phyloP scores from a whole-genome alignment of 768 basidiomycete genomes.

The Mrakia hoshinonis region DNA sequence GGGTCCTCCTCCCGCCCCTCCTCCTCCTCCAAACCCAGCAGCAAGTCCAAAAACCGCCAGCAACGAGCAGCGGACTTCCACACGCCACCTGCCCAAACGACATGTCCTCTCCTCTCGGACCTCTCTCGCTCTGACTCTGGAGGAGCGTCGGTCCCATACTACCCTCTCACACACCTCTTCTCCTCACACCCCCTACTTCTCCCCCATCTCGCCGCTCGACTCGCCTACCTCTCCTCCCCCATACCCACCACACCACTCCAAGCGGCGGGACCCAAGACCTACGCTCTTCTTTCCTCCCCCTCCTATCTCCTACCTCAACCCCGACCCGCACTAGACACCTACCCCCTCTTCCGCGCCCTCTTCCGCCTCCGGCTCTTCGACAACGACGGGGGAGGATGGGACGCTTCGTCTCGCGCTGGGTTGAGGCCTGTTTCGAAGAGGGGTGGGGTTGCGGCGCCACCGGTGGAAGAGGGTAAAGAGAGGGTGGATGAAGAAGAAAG shows the following conservation, averaged over 20 bases:
- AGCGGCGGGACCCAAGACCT: background rate
- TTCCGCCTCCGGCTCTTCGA: background rate
- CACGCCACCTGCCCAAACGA: too few relatives aligned
- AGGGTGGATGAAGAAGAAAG: background rate
- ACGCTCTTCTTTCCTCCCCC: constrained; percentile 5
- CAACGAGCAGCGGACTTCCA: too few relatives aligned
- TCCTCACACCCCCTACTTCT: background rate
- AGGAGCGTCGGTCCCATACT: background rate
- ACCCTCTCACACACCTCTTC: constrained; percentile 2
- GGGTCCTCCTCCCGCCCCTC: too few relatives aligned
- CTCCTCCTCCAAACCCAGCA: background rate
- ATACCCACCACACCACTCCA: background rate
- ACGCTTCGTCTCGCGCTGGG: background rate
- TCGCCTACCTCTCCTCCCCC: background rate
- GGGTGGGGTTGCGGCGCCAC: too few relatives aligned
- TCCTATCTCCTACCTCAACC: background rate
- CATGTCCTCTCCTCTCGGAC: too few relatives aligned
- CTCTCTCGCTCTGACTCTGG: background rate
- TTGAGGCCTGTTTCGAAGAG: background rate
- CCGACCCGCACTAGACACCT: background rate
- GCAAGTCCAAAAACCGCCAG: background rate
- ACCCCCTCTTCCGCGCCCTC: constrained; percentile 3
- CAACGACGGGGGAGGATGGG: background rate
- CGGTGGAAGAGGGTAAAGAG: background rate
- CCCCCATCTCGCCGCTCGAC: background rate